A percentile compares a stretch with the other conserved stretches of the same genome.
phyloP scores from a whole-genome alignment of 1,139 yeast species.

The Hansenula lynferdii region DNA sequence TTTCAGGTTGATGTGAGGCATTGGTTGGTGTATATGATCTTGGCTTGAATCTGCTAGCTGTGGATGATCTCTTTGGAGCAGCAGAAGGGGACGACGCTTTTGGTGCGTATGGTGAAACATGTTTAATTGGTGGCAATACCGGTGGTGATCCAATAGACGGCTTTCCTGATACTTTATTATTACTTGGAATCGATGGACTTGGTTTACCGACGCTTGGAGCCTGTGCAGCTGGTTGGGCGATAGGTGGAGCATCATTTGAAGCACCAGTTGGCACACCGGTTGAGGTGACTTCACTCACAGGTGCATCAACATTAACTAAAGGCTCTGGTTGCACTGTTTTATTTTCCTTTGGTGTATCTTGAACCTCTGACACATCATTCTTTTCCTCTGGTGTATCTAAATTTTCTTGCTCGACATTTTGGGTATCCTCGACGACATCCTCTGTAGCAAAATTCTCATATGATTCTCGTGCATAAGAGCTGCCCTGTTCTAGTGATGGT shows the following conservation, averaged over 20 bases:
- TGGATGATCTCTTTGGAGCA: slow-evolving; percentile 8
- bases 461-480: no score
- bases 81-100: slow-evolving; percentile 21
- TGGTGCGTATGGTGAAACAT: slow-evolving; percentile 31
- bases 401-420: no score
- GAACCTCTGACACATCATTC: no score
- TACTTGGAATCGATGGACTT: no score
- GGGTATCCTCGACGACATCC: not conserved
- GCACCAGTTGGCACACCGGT: not conserved
- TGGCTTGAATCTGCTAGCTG: slow-evolving; percentile 16
- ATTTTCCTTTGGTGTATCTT: no score
- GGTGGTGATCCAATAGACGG: no score
- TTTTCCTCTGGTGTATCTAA: no score
- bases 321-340: not conserved
- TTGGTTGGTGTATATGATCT: slow-evolving; percentile 11
- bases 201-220: no score
- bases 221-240: not conserved
- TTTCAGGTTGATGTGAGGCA: slow-evolving; percentile 4
- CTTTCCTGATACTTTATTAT: no score
- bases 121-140: not conserved
- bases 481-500: no score
- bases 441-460: no score
- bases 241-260: no score
- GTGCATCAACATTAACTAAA: not conserved
- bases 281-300: not conserved